Evolutionary conservation across 768 basidiomycete species (phyloP).

Genomic region (Bullera alba): DNA sequence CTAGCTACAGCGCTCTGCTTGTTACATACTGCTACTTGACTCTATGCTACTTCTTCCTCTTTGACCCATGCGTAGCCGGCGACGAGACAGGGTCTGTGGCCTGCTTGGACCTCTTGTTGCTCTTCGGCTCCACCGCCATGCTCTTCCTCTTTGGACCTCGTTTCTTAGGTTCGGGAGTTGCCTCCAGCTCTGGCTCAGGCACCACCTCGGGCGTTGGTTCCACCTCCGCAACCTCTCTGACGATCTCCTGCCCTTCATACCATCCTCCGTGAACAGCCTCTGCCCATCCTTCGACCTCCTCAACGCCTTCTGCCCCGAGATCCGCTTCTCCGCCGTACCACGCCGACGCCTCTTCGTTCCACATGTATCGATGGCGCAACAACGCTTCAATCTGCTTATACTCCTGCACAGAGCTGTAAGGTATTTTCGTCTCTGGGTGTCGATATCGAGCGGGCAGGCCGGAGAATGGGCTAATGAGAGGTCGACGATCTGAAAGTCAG

Average conservation of each 20-base stretch:
- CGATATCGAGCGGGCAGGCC: slow-evolving; percentile 69
- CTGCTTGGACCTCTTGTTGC: too few relatives aligned
- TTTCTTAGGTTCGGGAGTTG: too few relatives aligned
- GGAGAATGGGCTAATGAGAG: slow-evolving; percentile 66
- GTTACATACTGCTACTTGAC: too few relatives aligned
- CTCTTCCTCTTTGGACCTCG: too few relatives aligned
- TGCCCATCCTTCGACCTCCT: slow-evolving; percentile 30
- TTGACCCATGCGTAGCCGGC: too few relatives aligned
- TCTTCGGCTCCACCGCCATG: too few relatives aligned
- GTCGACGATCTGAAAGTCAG: slow-evolving; percentile 55
- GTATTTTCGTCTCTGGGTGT: slow-evolving; percentile 72
- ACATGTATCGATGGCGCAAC: slow-evolving; percentile 63
- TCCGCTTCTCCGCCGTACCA: slow-evolving; percentile 40
- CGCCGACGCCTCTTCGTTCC: slow-evolving; percentile 47
- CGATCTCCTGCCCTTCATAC: slow-evolving; percentile 19
- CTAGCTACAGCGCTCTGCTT: too few relatives aligned
- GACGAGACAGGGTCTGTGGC: too few relatives aligned
- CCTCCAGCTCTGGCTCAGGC: not conserved
- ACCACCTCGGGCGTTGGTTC: not conserved
- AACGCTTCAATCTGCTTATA: slow-evolving; percentile 60
- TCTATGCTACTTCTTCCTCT: too few relatives aligned
- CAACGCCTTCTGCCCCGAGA: slow-evolving; percentile 31
- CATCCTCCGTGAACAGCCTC: slow-evolving; percentile 33
- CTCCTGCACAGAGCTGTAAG: slow-evolving; percentile 65
- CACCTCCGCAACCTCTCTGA: not conserved